These are phyloP conservation scores for Russula sp. DNA, from an alignment of 768 basidiomycete genomes.

Conservation along the genomic window DNA sequence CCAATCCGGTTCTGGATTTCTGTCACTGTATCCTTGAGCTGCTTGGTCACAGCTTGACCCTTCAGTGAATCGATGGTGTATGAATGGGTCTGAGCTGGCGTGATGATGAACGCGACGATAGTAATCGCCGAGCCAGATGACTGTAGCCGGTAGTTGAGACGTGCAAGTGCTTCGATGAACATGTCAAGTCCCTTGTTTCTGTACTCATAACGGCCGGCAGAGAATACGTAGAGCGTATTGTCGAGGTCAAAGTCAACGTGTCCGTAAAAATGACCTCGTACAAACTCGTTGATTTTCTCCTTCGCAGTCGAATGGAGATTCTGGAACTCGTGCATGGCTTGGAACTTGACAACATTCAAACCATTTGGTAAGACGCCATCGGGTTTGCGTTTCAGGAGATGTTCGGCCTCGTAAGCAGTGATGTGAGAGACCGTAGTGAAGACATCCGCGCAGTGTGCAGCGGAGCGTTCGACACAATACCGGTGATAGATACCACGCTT, in stretches of 20 bases:
- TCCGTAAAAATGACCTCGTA: conserved; percentile 97
- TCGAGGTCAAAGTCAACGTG: conserved; percentile 95
- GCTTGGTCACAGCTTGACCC: conserved; percentile 95
- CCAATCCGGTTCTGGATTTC: conserved; percentile 95
- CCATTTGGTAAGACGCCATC: conserved; percentile 98
- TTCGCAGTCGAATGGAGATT: conserved; percentile 90
- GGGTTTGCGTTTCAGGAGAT: conserved; percentile 93
- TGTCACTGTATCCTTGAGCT: conserved; percentile 89
- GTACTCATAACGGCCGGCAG: conserved; percentile 98
- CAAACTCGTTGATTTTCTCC: conserved; percentile 98
- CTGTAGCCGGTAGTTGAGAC: conserved; percentile 62
- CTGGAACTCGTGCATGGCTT: conserved; percentile 99
- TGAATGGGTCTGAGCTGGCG: conserved; percentile 93
- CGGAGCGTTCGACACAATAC: conserved; percentile 95
- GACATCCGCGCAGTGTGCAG: conserved; percentile 93
- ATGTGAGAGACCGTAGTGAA: conserved; percentile 99
- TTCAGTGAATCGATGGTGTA: conserved; percentile 98
- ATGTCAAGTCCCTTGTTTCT: conserved; percentile 99
- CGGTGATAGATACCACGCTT: conserved; percentile 98
- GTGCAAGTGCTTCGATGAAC: conserved; percentile 96
- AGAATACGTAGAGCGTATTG: conserved; percentile 91
- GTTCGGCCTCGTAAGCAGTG: conserved; percentile 95
- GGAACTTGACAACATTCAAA: conserved; percentile 97
- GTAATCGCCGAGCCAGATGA: conserved; percentile 64
- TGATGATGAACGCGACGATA: conserved; percentile 97